Conservation (phyloP, 371 early-diverging fungal species). For the Mucor circinelloides region DNA sequence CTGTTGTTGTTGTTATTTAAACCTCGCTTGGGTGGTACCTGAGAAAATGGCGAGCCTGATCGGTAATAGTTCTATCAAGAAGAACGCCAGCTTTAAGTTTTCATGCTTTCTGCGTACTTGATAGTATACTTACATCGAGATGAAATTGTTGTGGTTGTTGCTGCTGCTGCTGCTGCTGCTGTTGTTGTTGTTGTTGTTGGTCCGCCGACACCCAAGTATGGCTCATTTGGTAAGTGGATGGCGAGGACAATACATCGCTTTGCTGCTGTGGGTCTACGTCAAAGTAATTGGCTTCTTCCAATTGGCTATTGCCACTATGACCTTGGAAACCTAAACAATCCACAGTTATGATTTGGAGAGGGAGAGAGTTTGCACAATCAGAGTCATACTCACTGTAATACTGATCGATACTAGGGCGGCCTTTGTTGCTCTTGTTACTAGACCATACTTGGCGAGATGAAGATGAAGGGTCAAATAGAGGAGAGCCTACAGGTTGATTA, state of each 20-base stretch:
- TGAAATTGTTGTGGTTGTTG: not conserved
- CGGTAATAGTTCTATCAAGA: not conserved
- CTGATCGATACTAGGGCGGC: not conserved
- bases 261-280: not conserved
- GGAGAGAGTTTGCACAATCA: not conserved
- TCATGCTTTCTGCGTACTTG: too few relatives aligned
- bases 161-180: not conserved
- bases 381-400: not conserved
- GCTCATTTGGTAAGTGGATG: constrained; percentile 5
- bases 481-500: constrained; percentile 14
- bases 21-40: constrained; percentile 7
- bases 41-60: constrained; percentile 8
- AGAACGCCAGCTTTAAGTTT: too few relatives aligned
- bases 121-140: not conserved
- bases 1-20: not conserved
- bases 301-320: not conserved
- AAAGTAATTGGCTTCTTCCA: constrained; percentile 6
- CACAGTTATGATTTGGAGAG: not conserved
- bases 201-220: constrained; percentile 15
- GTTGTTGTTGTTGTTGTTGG: constrained; percentile 1
- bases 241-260: not conserved
- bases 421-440: constrained; percentile 1
- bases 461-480: constrained; percentile 21
- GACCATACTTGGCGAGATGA: constrained; percentile 29
- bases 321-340: not conserved